These are phyloP conservation scores for Backusella australiensis DNA, from an alignment of 192 early-diverging fungal species.

Conservation along the genomic window DNA sequence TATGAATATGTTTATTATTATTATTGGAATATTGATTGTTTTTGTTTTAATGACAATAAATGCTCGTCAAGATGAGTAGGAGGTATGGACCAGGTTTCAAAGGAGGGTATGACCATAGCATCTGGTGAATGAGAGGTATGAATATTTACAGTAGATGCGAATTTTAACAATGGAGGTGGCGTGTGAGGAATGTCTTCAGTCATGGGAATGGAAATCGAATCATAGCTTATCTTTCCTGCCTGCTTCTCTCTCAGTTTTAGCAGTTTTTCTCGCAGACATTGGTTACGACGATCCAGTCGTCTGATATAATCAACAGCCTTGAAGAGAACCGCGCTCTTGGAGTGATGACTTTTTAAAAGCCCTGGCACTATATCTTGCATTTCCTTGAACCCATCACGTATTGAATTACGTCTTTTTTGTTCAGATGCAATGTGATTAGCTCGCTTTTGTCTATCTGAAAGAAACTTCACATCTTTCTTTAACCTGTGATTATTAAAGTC, in stretches of 20 bases:
- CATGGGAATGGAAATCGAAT: background rate
- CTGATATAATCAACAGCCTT: constrained; percentile 66
- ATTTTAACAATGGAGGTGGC: background rate
- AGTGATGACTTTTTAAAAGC: constrained; percentile 65
- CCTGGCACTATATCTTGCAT: constrained; percentile 85
- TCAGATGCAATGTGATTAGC: constrained; percentile 73
- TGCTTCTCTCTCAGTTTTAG: background rate
- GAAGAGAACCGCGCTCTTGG: constrained; percentile 63
- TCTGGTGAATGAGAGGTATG: background rate
- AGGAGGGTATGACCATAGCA: background rate
- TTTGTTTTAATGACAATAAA: constrained; percentile 3
- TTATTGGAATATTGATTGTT: background rate
- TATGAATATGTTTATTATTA: background rate
- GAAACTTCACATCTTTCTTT: constrained; percentile 38
- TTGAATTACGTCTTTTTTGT: constrained; percentile 69
- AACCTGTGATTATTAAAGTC: background rate
- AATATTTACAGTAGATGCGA: background rate
- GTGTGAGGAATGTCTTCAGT: background rate
- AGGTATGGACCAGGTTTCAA: background rate
- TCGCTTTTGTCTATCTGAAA: constrained; percentile 72
- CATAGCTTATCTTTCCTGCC: background rate
- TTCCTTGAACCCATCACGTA: constrained; percentile 84
- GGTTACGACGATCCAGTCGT: constrained; percentile 56
- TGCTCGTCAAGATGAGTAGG: background rate
- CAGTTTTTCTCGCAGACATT: constrained; percentile 18